Evolutionary conservation across 2,329 filamentous ascomycete genomes (phyloP).

Genomic region (Pseudogymnoascus sp.): DNA sequence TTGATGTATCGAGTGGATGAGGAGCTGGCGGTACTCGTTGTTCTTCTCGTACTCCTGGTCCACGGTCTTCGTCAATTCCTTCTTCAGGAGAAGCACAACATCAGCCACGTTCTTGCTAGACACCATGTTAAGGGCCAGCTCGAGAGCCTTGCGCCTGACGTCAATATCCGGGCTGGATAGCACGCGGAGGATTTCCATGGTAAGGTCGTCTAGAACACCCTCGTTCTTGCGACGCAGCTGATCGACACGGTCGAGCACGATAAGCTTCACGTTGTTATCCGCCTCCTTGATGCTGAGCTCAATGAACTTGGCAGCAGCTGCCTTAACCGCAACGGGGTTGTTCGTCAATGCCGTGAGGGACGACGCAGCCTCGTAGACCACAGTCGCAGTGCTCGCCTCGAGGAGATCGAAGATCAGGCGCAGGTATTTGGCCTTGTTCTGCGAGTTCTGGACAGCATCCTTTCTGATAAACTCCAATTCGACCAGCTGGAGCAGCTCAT

Average conservation of each 20-base stretch:
- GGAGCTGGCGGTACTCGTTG: constrained; percentile 83
- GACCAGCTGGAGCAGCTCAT: constrained; percentile 86
- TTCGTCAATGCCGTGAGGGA: constrained; percentile 88
- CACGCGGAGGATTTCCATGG: constrained; percentile 94
- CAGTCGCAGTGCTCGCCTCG: constrained; percentile 86
- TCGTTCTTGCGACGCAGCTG: constrained; percentile 81
- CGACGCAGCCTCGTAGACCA: constrained; percentile 94
- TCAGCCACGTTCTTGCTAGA: constrained; percentile 98
- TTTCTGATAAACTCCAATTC: constrained; percentile 97
- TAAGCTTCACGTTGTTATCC: constrained; percentile 98
- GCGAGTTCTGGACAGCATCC: constrained; percentile 87
- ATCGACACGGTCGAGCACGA: constrained; percentile 90
- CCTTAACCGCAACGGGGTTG: constrained; percentile 96
- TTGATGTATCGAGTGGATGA: constrained; percentile 96
- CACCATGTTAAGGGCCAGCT: constrained; percentile 92
- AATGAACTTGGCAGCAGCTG: constrained; percentile 90
- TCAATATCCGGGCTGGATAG: constrained; percentile 94
- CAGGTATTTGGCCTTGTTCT: constrained; percentile 93
- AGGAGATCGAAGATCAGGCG: constrained; percentile 93
- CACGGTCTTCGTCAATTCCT: constrained; percentile 93
- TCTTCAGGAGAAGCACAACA: constrained; percentile 91
- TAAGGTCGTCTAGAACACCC: constrained; percentile 83
- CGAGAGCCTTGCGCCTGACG: constrained; percentile 83
- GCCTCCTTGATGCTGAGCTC: constrained; percentile 95
- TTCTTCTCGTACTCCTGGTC: constrained; percentile 99